These are phyloP conservation scores for Mycena filopes DNA, from an alignment of 768 basidiomycete genomes.

Conservation along the genomic window DNA sequence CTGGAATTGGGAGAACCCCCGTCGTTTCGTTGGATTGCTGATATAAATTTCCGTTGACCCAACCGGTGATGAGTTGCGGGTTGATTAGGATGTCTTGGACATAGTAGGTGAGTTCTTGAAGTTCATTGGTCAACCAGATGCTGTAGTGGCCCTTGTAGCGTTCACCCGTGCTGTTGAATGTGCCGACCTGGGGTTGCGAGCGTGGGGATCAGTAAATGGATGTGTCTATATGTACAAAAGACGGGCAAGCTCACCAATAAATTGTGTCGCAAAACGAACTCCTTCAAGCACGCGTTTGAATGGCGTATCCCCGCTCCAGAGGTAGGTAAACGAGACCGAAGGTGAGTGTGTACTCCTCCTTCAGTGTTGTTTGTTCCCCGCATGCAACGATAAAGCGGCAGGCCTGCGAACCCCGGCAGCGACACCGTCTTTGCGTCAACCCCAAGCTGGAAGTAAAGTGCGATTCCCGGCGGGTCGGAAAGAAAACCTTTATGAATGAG, in stretches of 20 bases:
- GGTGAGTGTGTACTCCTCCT: background rate
- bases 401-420: too few species aligned
- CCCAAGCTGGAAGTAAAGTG: constrained; percentile 16
- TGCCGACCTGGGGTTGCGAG: too few species aligned
- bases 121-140: constrained; percentile 21
- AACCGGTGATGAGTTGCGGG: background rate
- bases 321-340: background rate
- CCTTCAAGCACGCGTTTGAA: background rate
- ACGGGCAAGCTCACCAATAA: background rate
- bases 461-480: constrained; percentile 35
- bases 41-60: constrained; percentile 16
- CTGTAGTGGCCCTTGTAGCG: constrained; percentile 11
- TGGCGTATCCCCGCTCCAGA: background rate
- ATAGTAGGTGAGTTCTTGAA: constrained; percentile 2
- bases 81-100: background rate
- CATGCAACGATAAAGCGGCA: background rate
- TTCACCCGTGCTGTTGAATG: constrained; percentile 5
- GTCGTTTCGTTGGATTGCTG: background rate
- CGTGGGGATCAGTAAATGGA: too few species aligned
- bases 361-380: background rate
- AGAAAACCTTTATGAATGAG: constrained; percentile 36
- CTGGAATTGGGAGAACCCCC: constrained; percentile 1
- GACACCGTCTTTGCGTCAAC: background rate
- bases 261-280: constrained; percentile 4
- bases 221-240: background rate